Conservation (phyloP, 176 grass and related monocot genomes). For the Phoenix dactylifera region DNA sequence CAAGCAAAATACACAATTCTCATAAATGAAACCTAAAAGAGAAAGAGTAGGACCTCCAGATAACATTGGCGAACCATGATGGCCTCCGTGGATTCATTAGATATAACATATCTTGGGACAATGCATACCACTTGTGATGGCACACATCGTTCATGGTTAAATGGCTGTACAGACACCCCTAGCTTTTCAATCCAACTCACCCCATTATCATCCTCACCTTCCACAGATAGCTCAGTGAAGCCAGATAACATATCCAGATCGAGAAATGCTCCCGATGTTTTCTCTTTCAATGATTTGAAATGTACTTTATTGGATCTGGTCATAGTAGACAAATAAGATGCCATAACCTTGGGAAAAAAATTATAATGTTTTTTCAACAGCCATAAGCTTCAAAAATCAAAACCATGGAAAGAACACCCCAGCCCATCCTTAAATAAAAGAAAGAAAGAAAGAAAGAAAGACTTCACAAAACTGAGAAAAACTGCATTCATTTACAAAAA, state of each 20-base stretch:
- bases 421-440: too few relatives aligned
- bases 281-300: slow-evolving; percentile 38
- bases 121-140: slow-evolving; percentile 57
- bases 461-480: too few relatives aligned
- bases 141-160: slow-evolving; percentile 26
- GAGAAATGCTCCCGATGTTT: slow-evolving; percentile 42
- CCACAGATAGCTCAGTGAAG: slow-evolving; percentile 65
- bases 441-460: too few relatives aligned
- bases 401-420: too few relatives aligned
- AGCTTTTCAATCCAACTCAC: slow-evolving; percentile 42
- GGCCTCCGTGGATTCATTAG: slow-evolving; percentile 49
- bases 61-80: slow-evolving; percentile 69
- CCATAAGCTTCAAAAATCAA: too few relatives aligned
- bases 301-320: slow-evolving; percentile 58
- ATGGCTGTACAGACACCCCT: slow-evolving; percentile 52
- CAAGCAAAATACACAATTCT: too few relatives aligned
- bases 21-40: not conserved
- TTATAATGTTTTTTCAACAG: too few relatives aligned
- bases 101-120: slow-evolving; percentile 69
- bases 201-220: slow-evolving; percentile 37
- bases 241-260: slow-evolving; percentile 67
- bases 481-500: too few relatives aligned
- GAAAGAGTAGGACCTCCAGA: slow-evolving; percentile 44
- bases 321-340: too few relatives aligned
- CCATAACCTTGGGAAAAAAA: too few relatives aligned